Evolutionary conservation across 1,284 basidiomycete genomes (phyloP).

Genomic region (Grifola frondosa): DNA sequence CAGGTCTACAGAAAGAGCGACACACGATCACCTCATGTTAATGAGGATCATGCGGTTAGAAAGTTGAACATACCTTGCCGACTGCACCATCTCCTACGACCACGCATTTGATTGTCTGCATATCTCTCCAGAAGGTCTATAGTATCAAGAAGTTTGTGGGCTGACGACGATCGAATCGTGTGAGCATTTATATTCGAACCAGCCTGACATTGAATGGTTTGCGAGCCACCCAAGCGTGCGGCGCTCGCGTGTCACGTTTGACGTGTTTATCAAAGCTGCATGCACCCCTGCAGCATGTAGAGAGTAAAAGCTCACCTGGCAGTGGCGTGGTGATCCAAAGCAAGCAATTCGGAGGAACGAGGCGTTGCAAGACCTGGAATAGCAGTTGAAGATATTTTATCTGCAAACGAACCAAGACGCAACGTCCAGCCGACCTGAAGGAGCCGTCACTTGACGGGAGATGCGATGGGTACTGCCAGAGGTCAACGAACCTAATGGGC

Average conservation of each 20-base stretch:
- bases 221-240: slow-evolving; percentile 17
- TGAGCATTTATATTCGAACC: slow-evolving; percentile 6
- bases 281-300: not conserved
- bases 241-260: slow-evolving; percentile 22
- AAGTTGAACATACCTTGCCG: slow-evolving; percentile 79
- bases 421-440: slow-evolving; percentile 13
- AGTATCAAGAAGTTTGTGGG: slow-evolving; percentile 15
- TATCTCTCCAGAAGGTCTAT: slow-evolving; percentile 39
- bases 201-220: slow-evolving; percentile 5
- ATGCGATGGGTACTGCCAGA: slow-evolving; percentile 3
- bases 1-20: slow-evolving; percentile 68
- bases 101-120: slow-evolving; percentile 98
- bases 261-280: slow-evolving; percentile 8
- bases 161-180: slow-evolving; percentile 6
- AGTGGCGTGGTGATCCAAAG: slow-evolving; percentile 19
- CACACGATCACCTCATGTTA: not conserved
- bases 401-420: slow-evolving; percentile 19
- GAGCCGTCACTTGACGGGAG: slow-evolving; percentile 5
- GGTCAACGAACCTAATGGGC: slow-evolving; percentile 13
- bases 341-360: slow-evolving; percentile 6
- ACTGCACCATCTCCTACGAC: slow-evolving; percentile 99
- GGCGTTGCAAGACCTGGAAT: slow-evolving; percentile 12
- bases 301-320: slow-evolving; percentile 19
- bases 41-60: not conserved
- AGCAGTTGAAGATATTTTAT: slow-evolving; percentile 16